A percentile compares a stretch with the other conserved stretches of the same genome.
phyloP scores from a whole-genome alignment of 495 filamentous ascomycete genomes.

The Penicillium ochrochloron region DNA sequence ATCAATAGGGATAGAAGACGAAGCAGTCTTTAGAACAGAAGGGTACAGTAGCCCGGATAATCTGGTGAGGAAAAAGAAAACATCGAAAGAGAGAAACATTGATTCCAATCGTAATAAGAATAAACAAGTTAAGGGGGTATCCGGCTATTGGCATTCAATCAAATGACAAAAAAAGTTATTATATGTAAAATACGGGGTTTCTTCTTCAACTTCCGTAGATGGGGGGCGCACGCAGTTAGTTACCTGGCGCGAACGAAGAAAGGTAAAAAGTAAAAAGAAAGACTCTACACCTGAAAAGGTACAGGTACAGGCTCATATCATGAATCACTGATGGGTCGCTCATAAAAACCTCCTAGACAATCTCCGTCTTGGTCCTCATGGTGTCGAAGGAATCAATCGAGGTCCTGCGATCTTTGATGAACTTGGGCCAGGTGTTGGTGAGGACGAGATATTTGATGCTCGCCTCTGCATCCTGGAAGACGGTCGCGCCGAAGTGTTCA shows the following conservation, averaged over 20 bases:
- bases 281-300: conserved; percentile 5
- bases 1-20: not conserved
- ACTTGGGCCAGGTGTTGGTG: conserved; percentile 74
- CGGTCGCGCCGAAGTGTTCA: conserved; percentile 49
- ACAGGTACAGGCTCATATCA: conserved; percentile 20
- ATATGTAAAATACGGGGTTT: conserved; percentile 3
- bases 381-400: conserved; percentile 27
- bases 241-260: not conserved
- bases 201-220: conserved; percentile 9
- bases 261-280: not conserved
- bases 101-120: not conserved
- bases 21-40: not conserved
- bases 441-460: conserved; percentile 71
- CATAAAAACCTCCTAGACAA: conserved; percentile 11
- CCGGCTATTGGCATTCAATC: conserved; percentile 3
- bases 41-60: conserved; percentile 1
- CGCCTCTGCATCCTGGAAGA: conserved; percentile 64
- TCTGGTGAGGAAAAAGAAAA: not conserved
- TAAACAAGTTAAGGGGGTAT: conserved; percentile 6
- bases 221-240: not conserved
- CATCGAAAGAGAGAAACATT: not conserved
- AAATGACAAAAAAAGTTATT: conserved; percentile 6
- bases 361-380: conserved; percentile 13
- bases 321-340: conserved; percentile 8
- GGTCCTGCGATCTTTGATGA: conserved; percentile 40